Base-by-base conservation (phyloP, 345 rosid genomes). In the Brassica cretica region DNA sequence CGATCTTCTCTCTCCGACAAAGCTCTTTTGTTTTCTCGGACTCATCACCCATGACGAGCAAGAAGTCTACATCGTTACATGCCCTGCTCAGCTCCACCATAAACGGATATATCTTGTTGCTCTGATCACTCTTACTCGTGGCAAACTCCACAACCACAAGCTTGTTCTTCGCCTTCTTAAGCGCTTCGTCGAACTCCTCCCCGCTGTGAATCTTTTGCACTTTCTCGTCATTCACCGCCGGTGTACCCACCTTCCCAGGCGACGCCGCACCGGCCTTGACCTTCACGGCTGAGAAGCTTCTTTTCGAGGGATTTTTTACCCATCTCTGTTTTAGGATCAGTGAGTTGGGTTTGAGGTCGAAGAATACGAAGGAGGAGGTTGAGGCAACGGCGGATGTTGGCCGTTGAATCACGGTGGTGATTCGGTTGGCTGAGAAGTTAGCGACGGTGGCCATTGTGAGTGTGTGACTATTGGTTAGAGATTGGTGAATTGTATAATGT, bases 81-180 rank as follows among this genome's bases (percentile, higher is more conserved):
- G 93, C 84, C 73, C 88, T 79, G 88, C 98, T 91, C 0, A 91
- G 86, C 0, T 91, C 91, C 16, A 89, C 97, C 97, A 92, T 87
- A 79, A 91, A 92, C 18, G 98, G 98, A 83, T 91, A 92, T 46
- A 90, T 89, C 71, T 84, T 72, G 16, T 78, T 81, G 84, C 93
- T 90, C 19, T 84, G 68, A 2, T 8, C 51, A 71, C 87, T 92
- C 75, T 82, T 64, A 64, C 88, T 87, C 5, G 89, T 86, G 0
- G 90, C 96, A 14, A 73, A 94, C 81, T 94, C 97, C 5, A 88
- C 95, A 72, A 92, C 98, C 4, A 92, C 95, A 8, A 94, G 89
- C 84, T 75, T 89, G 80, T 80, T 82, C 77, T 88, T 84, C 0
- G 98, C 97, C 55, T 61, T 59, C 74, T 49, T 82, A 8, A 94